Evolutionary conservation across 1,284 basidiomycete genomes (phyloP).

Genomic region (Papiliotrema laurentii): DNA sequence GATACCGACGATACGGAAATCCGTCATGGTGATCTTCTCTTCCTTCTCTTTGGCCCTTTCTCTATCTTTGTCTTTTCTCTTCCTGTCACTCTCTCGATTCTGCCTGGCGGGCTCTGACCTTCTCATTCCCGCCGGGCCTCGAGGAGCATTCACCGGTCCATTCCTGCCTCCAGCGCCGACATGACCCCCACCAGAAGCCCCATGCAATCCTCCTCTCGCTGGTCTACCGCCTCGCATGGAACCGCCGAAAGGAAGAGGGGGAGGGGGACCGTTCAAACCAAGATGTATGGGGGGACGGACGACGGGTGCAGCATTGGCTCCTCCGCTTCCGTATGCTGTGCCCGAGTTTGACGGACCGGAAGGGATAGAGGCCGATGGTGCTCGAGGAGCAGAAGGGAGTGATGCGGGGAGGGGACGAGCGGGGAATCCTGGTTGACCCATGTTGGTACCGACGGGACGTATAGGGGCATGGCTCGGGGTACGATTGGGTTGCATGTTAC

Average conservation of each 20-base stretch:
- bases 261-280: constrained; percentile 28
- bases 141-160: constrained; percentile 22
- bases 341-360: constrained; percentile 29
- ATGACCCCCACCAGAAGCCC: constrained; percentile 16
- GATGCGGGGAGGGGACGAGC: constrained; percentile 47
- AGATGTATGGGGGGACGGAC: constrained; percentile 30
- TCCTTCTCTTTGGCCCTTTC: constrained; percentile 47
- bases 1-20: constrained; percentile 90
- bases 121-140: constrained; percentile 24
- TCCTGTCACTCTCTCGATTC: constrained; percentile 10
- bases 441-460: not conserved
- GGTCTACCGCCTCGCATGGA: constrained; percentile 37
- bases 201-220: constrained; percentile 42
- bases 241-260: constrained; percentile 31
- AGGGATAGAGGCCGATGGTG: not conserved
- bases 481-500: no score
- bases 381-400: constrained; percentile 24
- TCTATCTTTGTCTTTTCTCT: constrained; percentile 21
- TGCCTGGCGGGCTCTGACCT: constrained; percentile 2
- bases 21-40: constrained; percentile 78
- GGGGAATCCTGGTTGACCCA: constrained; percentile 20
- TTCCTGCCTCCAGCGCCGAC: no score
- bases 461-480: no score
- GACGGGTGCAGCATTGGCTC: constrained; percentile 10
- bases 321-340: constrained; percentile 42